Conservation (phyloP, 2,329 filamentous ascomycete species). For the Fusarium poae region DNA sequence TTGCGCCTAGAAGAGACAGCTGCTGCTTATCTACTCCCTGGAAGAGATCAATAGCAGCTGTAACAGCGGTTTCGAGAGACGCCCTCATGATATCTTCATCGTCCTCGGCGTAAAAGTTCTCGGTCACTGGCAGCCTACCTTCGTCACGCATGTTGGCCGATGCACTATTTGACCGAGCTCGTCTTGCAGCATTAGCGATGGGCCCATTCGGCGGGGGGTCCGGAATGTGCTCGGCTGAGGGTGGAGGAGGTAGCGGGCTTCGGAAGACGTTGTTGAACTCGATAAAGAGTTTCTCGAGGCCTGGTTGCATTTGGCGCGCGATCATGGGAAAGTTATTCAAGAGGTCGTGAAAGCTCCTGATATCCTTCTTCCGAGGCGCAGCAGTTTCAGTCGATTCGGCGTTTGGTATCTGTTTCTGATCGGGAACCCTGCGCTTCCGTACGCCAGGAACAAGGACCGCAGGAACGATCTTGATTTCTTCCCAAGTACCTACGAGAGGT, state of each 20-base stretch:
- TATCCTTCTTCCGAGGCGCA: conserved; percentile 80
- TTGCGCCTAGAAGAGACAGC: conserved; percentile 88
- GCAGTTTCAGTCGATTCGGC: conserved; percentile 59
- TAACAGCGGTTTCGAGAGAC: conserved; percentile 91
- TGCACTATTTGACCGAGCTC: conserved; percentile 66
- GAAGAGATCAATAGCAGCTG: conserved; percentile 93
- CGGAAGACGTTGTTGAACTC: conserved; percentile 91
- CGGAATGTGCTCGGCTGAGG: conserved; percentile 70
- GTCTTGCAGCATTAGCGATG: conserved; percentile 67
- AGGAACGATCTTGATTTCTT: conserved; percentile 78
- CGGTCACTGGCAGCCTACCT: conserved; percentile 63
- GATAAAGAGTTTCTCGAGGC: conserved; percentile 87
- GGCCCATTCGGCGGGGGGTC: conserved; percentile 70
- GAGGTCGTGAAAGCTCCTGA: conserved; percentile 90
- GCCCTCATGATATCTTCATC: conserved; percentile 92
- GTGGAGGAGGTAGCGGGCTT: conserved; percentile 83
- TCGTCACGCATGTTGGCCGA: conserved; percentile 52
- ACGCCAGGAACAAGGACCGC: conserved; percentile 69
- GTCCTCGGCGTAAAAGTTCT: conserved; percentile 83
- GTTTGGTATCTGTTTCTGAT: conserved; percentile 54
- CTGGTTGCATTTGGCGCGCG: conserved; percentile 93
- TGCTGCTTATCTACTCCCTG: conserved; percentile 97
- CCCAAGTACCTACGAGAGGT: conserved; percentile 86
- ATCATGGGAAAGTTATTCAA: conserved; percentile 95
- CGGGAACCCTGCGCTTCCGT: conserved; percentile 55